These are phyloP conservation scores for Alternaria longipes DNA, from an alignment of 2,329 filamentous ascomycete genomes.

Conservation along the genomic window DNA sequence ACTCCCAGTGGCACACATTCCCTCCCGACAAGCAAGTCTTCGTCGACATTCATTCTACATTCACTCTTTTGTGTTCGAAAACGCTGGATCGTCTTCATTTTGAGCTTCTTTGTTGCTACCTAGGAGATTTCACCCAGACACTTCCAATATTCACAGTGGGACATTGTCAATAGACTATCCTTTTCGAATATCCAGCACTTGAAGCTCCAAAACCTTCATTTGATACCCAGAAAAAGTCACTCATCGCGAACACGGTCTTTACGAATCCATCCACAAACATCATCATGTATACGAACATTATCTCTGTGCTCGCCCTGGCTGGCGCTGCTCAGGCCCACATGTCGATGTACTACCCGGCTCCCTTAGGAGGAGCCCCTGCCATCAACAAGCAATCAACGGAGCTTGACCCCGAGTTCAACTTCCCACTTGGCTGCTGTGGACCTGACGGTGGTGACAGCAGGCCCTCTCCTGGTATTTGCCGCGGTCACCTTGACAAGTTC, in stretches of 20 bases:
- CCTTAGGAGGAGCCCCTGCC: conserved; percentile 57
- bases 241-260: conserved; percentile 17
- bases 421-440: conserved; percentile 59
- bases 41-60: conserved; percentile 42
- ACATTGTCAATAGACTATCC: conserved; percentile 30
- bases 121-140: conserved; percentile 10
- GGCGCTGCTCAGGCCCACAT: conserved; percentile 51
- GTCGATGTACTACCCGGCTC: conserved; percentile 55
- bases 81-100: conserved; percentile 45
- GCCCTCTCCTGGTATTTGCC: conserved; percentile 51
- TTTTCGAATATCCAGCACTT: conserved; percentile 17
- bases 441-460: conserved; percentile 44
- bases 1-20: conserved; percentile 37
- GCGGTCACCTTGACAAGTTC: conserved; percentile 56
- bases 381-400: conserved; percentile 45
- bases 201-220: conserved; percentile 20
- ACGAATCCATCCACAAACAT: conserved; percentile 6
- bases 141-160: conserved; percentile 10
- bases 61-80: conserved; percentile 39
- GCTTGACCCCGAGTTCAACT: conserved; percentile 49
- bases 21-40: conserved; percentile 46
- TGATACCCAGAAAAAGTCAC: conserved; percentile 17
- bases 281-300: conserved; percentile 40
- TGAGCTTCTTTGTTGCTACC: conserved; percentile 30
- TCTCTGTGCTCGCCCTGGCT: conserved; percentile 41